Conservation (phyloP, 306 rosid species). For the Gastrolobium villosum region DNA sequence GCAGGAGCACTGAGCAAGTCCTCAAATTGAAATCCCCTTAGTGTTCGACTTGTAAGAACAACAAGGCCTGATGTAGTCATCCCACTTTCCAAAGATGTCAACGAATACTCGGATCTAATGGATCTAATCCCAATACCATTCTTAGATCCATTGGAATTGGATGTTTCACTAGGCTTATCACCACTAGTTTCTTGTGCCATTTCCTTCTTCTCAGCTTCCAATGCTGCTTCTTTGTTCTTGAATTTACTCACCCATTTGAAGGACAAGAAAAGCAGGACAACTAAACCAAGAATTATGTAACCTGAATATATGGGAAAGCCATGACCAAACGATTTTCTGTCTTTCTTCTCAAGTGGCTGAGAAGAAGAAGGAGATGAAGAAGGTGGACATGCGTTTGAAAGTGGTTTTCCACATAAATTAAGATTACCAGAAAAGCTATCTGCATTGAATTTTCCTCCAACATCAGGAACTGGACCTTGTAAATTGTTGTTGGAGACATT, state of each 20-base stretch:
- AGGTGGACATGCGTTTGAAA: conserved; percentile 51
- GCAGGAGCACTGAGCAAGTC: conserved; percentile 81
- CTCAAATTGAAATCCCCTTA: conserved; percentile 61
- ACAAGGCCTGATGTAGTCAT: conserved; percentile 53
- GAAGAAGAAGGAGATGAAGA: conserved; percentile 21
- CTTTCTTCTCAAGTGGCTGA: conserved; percentile 12
- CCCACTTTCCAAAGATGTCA: conserved; percentile 63
- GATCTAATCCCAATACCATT: conserved; percentile 46
- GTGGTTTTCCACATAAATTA: conserved; percentile 71
- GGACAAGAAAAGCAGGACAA: conserved; percentile 49
- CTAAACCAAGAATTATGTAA: conserved; percentile 53
- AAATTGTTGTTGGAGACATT: conserved; percentile 72
- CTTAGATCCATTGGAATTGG: conserved; percentile 52
- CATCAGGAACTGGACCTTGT: conserved; percentile 62
- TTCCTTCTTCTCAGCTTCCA: conserved; percentile 44
- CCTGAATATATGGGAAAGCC: conserved; percentile 58
- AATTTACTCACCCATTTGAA: conserved; percentile 36
- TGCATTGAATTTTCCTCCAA: conserved; percentile 49
- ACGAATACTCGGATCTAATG: conserved; percentile 59
- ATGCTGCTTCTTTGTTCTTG: conserved; percentile 35
- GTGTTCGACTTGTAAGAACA: conserved; percentile 55
- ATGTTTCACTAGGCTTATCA: conserved; percentile 49
- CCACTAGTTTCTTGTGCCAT: conserved; percentile 37
- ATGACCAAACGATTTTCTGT: neutral
- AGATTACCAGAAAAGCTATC: conserved; percentile 70